Conservation (phyloP, 2,329 filamentous ascomycete genomes). For the Sporothrix pseudoabietina region DNA sequence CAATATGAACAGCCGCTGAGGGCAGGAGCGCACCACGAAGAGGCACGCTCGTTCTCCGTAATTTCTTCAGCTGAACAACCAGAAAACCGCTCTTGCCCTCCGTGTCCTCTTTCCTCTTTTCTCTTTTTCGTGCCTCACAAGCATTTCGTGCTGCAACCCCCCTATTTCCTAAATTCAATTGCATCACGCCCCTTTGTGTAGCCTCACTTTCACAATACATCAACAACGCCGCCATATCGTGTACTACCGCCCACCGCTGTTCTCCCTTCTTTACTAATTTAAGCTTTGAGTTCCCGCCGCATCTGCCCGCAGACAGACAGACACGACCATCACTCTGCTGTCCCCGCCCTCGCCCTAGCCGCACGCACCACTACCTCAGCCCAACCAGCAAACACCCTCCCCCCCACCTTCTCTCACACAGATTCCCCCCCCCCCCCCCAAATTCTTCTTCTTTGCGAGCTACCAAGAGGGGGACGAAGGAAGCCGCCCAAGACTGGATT, state of each 20-base stretch:
- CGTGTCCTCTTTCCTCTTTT: not conserved
- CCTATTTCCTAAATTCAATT: not conserved
- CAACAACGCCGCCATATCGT: not conserved
- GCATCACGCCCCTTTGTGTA: constrained; percentile 4
- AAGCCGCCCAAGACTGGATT: constrained; percentile 16
- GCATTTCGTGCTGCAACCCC: not conserved
- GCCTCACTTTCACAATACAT: not conserved
- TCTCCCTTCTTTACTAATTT: constrained; percentile 25
- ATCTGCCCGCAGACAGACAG: constrained; percentile 20
- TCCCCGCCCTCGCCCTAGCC: constrained; percentile 34
- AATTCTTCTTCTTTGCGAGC: constrained; percentile 19
- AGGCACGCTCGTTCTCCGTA: constrained; percentile 24
- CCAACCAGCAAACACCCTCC: constrained; percentile 20
- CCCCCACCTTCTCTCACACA: not conserved
- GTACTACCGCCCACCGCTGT: not conserved
- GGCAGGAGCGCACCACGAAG: constrained; percentile 5
- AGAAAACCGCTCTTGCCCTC: not conserved
- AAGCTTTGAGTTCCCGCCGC: constrained; percentile 32
- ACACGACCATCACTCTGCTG: not conserved
- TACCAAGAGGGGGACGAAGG: constrained; percentile 15
- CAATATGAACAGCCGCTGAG: constrained; percentile 1
- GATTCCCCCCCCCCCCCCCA: not conserved
- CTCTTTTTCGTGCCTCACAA: not conserved
- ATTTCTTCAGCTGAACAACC: constrained; percentile 24
- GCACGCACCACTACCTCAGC: constrained; percentile 26